phyloP scores from a whole-genome alignment of 768 basidiomycete species.

The Boletus rubroflammeus region DNA sequence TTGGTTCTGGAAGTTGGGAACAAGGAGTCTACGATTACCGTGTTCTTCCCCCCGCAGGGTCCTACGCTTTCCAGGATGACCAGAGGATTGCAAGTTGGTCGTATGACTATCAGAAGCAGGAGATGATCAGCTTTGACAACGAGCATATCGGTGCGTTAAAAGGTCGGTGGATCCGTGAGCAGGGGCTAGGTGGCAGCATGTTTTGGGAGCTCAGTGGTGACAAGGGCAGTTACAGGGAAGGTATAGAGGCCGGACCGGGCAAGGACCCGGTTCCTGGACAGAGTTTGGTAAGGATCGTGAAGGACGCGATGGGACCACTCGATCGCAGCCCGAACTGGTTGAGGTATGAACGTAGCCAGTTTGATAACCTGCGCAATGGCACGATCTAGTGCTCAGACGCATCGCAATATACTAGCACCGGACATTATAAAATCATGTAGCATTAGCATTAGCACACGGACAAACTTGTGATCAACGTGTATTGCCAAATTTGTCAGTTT shows the following conservation, averaged over 20 bases:
- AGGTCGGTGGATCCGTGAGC: constrained; percentile 73
- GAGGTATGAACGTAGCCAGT: constrained; percentile 68
- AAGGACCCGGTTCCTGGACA: constrained; percentile 69
- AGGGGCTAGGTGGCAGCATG: constrained; percentile 89
- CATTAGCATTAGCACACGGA: constrained; percentile 1
- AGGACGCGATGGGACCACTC: constrained; percentile 71
- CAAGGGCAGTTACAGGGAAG: constrained; percentile 62
- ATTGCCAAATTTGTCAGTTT: constrained; percentile 7
- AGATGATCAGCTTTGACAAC: constrained; percentile 82
- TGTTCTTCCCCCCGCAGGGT: constrained; percentile 73
- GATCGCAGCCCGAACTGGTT: constrained; percentile 81
- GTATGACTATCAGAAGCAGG: constrained; percentile 68
- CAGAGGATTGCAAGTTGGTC: constrained; percentile 74
- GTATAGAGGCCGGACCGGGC: constrained; percentile 70
- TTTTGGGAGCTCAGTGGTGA: constrained; percentile 92
- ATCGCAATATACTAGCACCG: not conserved
- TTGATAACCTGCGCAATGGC: constrained; percentile 74
- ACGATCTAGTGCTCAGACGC: constrained; percentile 38
- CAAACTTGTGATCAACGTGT: not conserved
- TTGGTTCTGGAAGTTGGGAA: constrained; percentile 91
- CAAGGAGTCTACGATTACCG: constrained; percentile 91
- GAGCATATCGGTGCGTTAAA: constrained; percentile 68
- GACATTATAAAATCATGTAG: not conserved
- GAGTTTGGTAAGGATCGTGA: constrained; percentile 73
- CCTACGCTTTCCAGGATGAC: constrained; percentile 63